Evolutionary conservation across 805 yeast genomes (phyloP), one percentile per base, ranked within the genome.

Genomic region (Saccharomycopsis guyanensis): DNA sequence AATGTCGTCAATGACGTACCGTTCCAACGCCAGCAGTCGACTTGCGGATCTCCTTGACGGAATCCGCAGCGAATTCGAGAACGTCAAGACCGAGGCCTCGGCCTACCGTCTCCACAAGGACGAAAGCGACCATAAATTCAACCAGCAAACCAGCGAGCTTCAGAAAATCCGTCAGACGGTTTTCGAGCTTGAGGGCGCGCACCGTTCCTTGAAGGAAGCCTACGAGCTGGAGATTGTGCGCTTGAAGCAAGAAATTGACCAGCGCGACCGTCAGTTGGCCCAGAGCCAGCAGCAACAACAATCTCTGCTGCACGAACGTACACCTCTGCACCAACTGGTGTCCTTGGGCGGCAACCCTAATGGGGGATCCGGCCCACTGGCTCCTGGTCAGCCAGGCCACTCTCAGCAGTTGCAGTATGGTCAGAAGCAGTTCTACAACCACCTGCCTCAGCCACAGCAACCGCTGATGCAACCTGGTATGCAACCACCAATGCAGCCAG

Each of bases 81-180:
- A 76, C 54, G 83, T 89, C 42, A 75, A 85, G 53, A 79, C 78
- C 59, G 97, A 91, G 65, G 95, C 96, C 13, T 76, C 88, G 43
- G 43, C 45, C 7, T 86, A 80, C 66, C 78, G 91, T 58, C 78
- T 86, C 63, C 96, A 88, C 63, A 91, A 88, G 68, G 95, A 88
- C 63, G 96, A 89, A 62, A 86, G 80, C 57, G 97, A 91, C 65
- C 70, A 82, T 56, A 89, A 89, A 62, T 81, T 87, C 61, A 82
- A 77, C 60, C 97, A 89, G 66, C 97, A 91, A 66, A 81, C 87
- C 47, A 84, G 82, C 44, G 98, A 93, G 65, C 80, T 91, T 76
- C 89, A 88, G 61, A 95, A 86, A 62, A 88, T 91, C 49, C 78
- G 96, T 59, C 94, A 88, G 59, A 86, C 96, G 8, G 95, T 91